Conservation (phyloP, 1,284 basidiomycete species). For the Calocybe gambosa region DNA sequence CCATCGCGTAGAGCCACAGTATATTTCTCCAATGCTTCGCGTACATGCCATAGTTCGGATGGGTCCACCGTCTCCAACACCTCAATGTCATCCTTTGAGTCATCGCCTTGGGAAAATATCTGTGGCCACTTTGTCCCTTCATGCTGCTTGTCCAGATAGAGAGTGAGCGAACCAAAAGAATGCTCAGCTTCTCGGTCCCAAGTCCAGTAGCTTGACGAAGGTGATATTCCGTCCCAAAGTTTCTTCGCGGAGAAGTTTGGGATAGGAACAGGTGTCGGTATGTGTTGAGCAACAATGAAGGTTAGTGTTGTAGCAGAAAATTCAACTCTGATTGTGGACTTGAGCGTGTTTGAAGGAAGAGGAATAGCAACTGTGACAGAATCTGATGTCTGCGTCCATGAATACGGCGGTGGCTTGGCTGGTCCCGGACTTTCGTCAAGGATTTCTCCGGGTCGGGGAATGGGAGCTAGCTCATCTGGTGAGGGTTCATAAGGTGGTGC, state of each 20-base stretch:
- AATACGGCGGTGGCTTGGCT: conserved; percentile 66
- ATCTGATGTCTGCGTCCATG: conserved; percentile 86
- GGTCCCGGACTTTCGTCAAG: conserved; percentile 30
- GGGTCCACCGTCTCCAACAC: conserved; percentile 89
- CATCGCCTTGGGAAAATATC: conserved; percentile 56
- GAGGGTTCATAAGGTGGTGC: conserved; percentile 45
- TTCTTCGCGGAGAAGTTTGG: conserved; percentile 57
- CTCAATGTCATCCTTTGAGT: conserved; percentile 49
- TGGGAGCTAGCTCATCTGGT: conserved; percentile 58
- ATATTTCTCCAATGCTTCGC: conserved; percentile 82
- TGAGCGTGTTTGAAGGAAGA: conserved; percentile 64
- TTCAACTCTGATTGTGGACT: conserved; percentile 57
- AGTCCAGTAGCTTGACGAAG: conserved; percentile 79
- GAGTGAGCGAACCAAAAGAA: conserved; percentile 61
- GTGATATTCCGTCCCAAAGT: conserved; percentile 73
- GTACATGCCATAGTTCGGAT: conserved; percentile 71
- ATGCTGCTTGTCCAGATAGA: conserved; percentile 83
- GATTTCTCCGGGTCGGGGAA: conserved; percentile 55
- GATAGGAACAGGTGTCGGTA: conserved; percentile 33
- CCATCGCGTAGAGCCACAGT: conserved; percentile 54
- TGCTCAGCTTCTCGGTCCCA: conserved; percentile 73
- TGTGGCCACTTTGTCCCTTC: conserved; percentile 81
- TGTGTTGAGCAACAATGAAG: conserved; percentile 47
- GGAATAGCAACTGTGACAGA: conserved; percentile 79
- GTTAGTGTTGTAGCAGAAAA: conserved; percentile 66